phyloP scores from a whole-genome alignment of 495 filamentous ascomycete genomes.

The Tetracladium setigerum region DNA sequence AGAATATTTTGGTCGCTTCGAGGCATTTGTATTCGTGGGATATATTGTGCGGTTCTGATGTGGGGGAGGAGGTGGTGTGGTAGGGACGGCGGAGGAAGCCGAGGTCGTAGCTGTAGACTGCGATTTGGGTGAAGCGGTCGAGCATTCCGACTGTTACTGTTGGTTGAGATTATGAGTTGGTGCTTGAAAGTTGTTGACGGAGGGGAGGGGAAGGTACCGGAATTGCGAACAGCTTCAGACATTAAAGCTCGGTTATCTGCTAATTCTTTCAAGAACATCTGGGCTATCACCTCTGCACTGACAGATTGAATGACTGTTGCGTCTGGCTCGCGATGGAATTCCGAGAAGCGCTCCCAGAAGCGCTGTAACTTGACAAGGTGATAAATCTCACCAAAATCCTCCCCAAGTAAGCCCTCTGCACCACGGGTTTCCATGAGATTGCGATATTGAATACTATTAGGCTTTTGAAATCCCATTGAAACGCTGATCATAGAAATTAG shows the following conservation, averaged over 20 bases:
- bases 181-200: conserved; percentile 1
- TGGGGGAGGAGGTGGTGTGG: conserved; percentile 11
- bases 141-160: conserved; percentile 15
- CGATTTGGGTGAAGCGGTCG: conserved; percentile 15
- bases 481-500: conserved; percentile 14
- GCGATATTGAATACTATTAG: conserved; percentile 24
- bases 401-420: conserved; percentile 7
- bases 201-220: conserved; percentile 19
- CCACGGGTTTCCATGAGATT: conserved; percentile 26
- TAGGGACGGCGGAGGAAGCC: conserved; percentile 21
- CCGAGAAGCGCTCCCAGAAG: conserved; percentile 19
- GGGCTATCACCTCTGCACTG: conserved; percentile 9
- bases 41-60: conserved; percentile 12
- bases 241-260: conserved; percentile 11
- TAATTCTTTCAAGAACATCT: conserved; percentile 15
- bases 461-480: conserved; percentile 25
- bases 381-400: conserved; percentile 17
- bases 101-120: conserved; percentile 21
- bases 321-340: not conserved
- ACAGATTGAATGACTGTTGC: not conserved
- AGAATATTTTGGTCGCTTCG: conserved; percentile 24
- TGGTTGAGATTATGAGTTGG: conserved; percentile 1
- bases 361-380: conserved; percentile 25
- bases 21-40: conserved; percentile 25
- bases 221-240: conserved; percentile 12